Evolutionary conservation across 768 basidiomycete genomes (phyloP), one percentile per base, ranked within the genome.

Genomic region (Tulasnella sp.): DNA sequence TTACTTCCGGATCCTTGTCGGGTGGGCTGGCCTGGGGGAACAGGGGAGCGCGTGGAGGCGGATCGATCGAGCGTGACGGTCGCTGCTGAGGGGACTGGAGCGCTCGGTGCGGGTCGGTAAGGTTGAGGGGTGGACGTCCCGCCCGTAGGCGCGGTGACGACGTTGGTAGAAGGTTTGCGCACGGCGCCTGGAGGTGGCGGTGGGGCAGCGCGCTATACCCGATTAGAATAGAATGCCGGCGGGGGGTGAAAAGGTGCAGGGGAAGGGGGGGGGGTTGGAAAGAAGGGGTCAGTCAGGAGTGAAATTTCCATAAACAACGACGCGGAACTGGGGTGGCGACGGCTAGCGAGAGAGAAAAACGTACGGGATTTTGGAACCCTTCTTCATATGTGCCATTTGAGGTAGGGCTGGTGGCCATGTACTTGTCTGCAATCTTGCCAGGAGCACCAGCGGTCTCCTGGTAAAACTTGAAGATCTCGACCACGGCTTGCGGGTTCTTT

Each of bases 391-490:
- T 24, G 52, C 52, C 52, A 10, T 52, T n/a, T n/a, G 52, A 52
- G 24, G n/a, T 34, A 5, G 44, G 73, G 39, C 38, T 34, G 21
- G 34, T 31, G 18, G 44, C 73, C 38, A 38, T 74, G 34, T 31
- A 74, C 39, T 27, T 40, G 31, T 31, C 73, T 46, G 62, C 62
- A 14, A 19, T 14, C 73, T 46, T 52, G 4, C 52, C 52, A 1
- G 52, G 52, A 52, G 62, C 62, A 46, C 93, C 91, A 82, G 83
- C 44, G 83, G 83, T 68, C 85, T 96, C 94, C 83, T 99, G 97
- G 85, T 98, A 99, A 86, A 99, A 98, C 84, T 97, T 96, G 85
- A 99, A 98, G 81, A 99, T 97, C 84, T 98, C 98, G 91, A 97
- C 96, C 81, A 99, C 96, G 5, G 96, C 96, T 86, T 98, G 93